These are phyloP conservation scores for Fusarium odoratissimum DNA, from an alignment of 2,329 filamentous ascomycete species.

Conservation along the genomic window DNA sequence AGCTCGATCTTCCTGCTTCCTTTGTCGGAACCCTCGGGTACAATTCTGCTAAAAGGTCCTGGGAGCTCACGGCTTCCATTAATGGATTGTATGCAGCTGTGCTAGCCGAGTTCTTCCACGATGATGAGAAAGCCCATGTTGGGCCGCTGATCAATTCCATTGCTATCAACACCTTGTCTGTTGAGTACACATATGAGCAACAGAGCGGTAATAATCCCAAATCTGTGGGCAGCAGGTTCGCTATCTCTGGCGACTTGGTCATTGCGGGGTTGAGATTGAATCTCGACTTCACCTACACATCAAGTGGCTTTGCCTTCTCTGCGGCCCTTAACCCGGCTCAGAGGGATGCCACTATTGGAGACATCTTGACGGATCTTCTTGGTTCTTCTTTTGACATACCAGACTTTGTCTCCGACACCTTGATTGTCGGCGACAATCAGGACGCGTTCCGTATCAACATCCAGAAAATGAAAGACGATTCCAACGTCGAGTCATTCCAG, in stretches of 20 bases:
- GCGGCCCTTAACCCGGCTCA: conserved; percentile 5
- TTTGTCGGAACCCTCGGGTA: background rate
- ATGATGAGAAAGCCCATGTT: conserved; percentile 9
- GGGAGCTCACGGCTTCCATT: conserved; percentile 9
- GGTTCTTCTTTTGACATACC: conserved; percentile 18
- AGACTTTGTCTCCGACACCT: conserved; percentile 11
- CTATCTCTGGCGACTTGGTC: conserved; percentile 32
- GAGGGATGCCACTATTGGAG: conserved; percentile 8
- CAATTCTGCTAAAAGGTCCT: background rate
- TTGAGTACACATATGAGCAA: conserved; percentile 13
- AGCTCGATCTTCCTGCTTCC: background rate
- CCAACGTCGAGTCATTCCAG: conserved; percentile 15
- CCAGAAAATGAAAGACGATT: background rate
- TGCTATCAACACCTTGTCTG: conserved; percentile 4
- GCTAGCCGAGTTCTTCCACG: conserved; percentile 20
- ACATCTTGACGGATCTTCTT: conserved; percentile 13
- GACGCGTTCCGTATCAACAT: conserved; percentile 11
- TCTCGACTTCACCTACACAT: conserved; percentile 18
- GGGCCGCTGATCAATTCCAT: conserved; percentile 23
- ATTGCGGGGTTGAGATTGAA: conserved; percentile 16
- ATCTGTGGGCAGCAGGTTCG: conserved; percentile 2
- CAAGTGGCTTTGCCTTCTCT: background rate
- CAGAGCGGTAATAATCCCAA: background rate
- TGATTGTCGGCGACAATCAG: background rate
- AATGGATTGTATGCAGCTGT: conserved; percentile 10